Evolutionary conservation across 495 filamentous ascomycete genomes (phyloP).

Genomic region (Cairneyella variabilis): DNA sequence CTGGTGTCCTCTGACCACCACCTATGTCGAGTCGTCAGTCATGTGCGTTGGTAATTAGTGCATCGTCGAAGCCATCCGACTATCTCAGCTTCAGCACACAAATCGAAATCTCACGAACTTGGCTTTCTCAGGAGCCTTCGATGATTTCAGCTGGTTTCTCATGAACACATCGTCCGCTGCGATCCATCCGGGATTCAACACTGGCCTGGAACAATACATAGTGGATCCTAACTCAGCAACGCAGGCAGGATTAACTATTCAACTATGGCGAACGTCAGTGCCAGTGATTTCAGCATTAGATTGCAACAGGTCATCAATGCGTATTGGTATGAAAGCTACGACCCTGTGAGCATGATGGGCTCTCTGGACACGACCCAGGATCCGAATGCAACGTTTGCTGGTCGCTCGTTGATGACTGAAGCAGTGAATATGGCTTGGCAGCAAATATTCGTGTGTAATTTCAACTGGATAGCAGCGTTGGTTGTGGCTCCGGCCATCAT

Average conservation of each 20-base stretch:
- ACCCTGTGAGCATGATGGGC: background rate
- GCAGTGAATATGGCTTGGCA: background rate
- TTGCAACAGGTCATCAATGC: constrained; percentile 9
- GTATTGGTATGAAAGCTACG: constrained; percentile 5
- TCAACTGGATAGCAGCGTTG: background rate
- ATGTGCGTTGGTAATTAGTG: background rate
- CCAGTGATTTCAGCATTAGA: constrained; percentile 2
- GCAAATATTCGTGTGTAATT: background rate
- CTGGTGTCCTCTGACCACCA: constrained; percentile 3
- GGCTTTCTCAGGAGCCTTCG: background rate
- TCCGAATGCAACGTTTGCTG: too few relatives aligned
- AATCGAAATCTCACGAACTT: constrained; percentile 8
- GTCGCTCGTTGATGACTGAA: background rate
- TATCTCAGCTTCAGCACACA: background rate
- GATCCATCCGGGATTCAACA: background rate
- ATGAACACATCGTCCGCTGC: background rate
- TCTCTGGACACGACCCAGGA: background rate
- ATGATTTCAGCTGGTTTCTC: background rate
- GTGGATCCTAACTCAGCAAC: background rate
- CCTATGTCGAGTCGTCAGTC: constrained; percentile 2
- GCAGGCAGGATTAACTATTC: background rate
- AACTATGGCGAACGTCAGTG: background rate
- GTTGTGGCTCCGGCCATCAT: background rate
- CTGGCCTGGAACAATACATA: background rate
- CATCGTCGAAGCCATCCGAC: constrained; percentile 2